Conservation (phyloP, 2,329 filamentous ascomycete genomes). For the Colletotrichum spaethianum region DNA sequence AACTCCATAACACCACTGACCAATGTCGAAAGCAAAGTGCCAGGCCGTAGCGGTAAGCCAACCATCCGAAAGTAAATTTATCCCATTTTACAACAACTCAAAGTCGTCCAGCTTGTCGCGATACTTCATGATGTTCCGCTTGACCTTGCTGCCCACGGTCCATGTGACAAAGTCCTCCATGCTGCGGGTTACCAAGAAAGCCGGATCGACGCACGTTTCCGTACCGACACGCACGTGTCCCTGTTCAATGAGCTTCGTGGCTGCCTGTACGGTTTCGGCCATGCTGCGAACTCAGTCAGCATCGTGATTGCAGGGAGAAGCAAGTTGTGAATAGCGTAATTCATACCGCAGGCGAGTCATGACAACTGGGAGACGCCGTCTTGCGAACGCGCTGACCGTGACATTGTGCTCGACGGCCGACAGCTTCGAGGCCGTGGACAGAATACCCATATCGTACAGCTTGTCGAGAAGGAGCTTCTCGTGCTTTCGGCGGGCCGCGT, state of each 20-base stretch:
- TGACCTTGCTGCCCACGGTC: constrained; percentile 97
- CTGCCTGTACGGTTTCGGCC: constrained; percentile 90
- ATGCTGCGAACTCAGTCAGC: constrained; percentile 63
- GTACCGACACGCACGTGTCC: constrained; percentile 94
- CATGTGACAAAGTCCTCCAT: constrained; percentile 98
- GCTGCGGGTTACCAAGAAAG: constrained; percentile 87
- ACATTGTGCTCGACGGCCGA: constrained; percentile 89
- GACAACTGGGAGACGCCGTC: constrained; percentile 86
- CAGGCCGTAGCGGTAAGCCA: constrained; percentile 24
- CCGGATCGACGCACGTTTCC: constrained; percentile 90
- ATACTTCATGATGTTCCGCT: constrained; percentile 95
- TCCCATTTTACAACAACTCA: constrained; percentile 77
- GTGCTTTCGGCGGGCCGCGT: constrained; percentile 83
- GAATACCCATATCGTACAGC: constrained; percentile 91
- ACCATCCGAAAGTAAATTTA: constrained; percentile 34
- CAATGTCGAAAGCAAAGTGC: constrained; percentile 24
- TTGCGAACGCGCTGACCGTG: constrained; percentile 90
- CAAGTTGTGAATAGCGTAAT: background rate
- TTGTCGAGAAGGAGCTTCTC: constrained; percentile 92
- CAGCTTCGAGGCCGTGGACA: constrained; percentile 82
- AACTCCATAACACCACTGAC: constrained; percentile 38
- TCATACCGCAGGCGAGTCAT: constrained; percentile 81
- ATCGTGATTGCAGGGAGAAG: background rate
- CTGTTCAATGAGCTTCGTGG: constrained; percentile 91
- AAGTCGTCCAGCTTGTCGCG: constrained; percentile 96